A percentile compares a stretch with the other conserved stretches of the same genome.
phyloP scores from a whole-genome alignment of 2,329 filamentous ascomycete species.

The Pezizomycotina sp. region DNA sequence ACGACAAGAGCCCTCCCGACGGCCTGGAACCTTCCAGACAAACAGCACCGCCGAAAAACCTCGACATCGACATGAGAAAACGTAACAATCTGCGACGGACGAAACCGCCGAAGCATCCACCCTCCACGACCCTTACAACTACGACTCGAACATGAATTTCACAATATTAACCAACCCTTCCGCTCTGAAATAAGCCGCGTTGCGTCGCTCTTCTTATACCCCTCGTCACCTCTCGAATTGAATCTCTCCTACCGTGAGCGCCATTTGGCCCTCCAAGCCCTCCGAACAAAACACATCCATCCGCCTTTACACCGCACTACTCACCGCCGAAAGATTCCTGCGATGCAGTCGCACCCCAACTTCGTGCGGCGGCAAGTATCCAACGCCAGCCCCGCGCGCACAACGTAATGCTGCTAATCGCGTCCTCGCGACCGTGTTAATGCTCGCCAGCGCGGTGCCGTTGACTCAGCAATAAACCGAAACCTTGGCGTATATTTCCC shows the following conservation, averaged over 20 bases:
- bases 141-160: not conserved
- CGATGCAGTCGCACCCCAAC: constrained; percentile 64
- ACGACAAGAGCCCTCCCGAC: too few species aligned
- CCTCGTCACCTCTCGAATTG: constrained; percentile 49
- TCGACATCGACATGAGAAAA: too few species aligned
- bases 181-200: constrained; percentile 58
- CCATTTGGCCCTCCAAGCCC: constrained; percentile 45
- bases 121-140: too few species aligned
- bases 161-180: constrained; percentile 43
- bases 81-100: too few species aligned
- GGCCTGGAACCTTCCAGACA: too few species aligned
- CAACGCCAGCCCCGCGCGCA: constrained; percentile 59
- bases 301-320: constrained; percentile 46
- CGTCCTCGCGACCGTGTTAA: too few species aligned
- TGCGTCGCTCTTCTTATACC: constrained; percentile 56
- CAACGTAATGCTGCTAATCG: too few species aligned
- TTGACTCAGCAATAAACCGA: too few species aligned
- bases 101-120: too few species aligned
- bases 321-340: constrained; percentile 49
- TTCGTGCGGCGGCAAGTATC: constrained; percentile 69
- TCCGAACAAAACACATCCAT: constrained; percentile 60
- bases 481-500: too few species aligned
- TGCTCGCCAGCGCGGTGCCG: too few species aligned
- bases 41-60: too few species aligned
- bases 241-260: constrained; percentile 54